Conservation (phyloP, 306 rosid species). For the Fragaria vesca region DNA sequence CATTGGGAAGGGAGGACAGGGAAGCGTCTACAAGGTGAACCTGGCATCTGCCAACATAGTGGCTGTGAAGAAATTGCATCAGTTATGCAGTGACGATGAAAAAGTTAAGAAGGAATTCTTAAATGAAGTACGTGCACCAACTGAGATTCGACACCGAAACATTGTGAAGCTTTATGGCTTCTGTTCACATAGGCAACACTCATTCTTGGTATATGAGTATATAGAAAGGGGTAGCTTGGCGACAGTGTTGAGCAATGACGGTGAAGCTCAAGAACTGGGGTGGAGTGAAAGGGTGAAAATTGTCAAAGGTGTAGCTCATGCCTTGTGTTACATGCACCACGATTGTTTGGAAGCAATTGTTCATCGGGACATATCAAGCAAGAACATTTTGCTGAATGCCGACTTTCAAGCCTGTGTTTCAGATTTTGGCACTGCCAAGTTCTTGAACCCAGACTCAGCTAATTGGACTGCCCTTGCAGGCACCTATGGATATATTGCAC, state of each 20-base stretch:
- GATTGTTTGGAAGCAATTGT: neutral
- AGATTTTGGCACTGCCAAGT: neutral
- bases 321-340: slow-evolving; percentile 19
- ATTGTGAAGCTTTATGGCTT: slow-evolving; percentile 13
- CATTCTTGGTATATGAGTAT: slow-evolving; percentile 15
- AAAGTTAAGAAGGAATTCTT: slow-evolving; percentile 2
- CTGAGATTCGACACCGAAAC: neutral
- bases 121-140: slow-evolving; percentile 5
- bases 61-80: slow-evolving; percentile 16
- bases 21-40: neutral
- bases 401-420: neutral
- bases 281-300: neutral
- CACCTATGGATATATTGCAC: neutral
- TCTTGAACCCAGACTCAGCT: neutral
- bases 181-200: neutral
- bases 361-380: neutral
- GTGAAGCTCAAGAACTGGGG: neutral
- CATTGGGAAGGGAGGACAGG: slow-evolving; percentile 4
- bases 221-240: slow-evolving; percentile 10
- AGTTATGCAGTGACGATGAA: neutral
- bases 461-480: slow-evolving; percentile 5
- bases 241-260: neutral
- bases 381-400: neutral
- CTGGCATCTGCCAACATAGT: neutral
- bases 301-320: neutral